phyloP scores from a whole-genome alignment of 257 asterid genomes.

The Vinca minor region DNA sequence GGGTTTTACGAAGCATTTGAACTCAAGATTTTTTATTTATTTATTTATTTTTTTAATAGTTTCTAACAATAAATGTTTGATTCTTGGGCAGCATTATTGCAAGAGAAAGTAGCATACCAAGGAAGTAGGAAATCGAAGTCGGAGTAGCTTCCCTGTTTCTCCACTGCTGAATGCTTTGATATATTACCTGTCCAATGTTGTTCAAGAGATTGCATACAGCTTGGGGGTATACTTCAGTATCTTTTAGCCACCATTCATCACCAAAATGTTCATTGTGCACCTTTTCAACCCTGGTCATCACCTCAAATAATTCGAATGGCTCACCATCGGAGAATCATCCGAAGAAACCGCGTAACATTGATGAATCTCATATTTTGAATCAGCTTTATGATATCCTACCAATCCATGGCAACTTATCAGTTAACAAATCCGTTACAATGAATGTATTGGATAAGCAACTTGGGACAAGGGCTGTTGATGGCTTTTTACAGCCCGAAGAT shows the following conservation, averaged over 20 bases:
- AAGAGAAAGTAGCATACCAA: not conserved
- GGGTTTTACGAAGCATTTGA: too few species aligned
- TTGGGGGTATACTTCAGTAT: constrained; percentile 4
- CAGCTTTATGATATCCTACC: constrained; percentile 22
- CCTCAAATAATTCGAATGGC: constrained; percentile 6
- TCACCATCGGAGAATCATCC: not conserved
- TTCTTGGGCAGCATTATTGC: not conserved
- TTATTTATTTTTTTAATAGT: not conserved
- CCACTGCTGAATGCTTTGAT: not conserved
- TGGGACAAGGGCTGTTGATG: constrained; percentile 33
- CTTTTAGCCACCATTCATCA: not conserved
- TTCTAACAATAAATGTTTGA: not conserved
- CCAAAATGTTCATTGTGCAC: constrained; percentile 1
- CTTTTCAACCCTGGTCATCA: constrained; percentile 23
- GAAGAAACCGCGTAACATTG: constrained; percentile 4
- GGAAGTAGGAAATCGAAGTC: not conserved
- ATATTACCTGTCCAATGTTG: constrained; percentile 4
- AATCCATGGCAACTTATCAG: constrained; percentile 16
- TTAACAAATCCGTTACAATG: constrained; percentile 14
- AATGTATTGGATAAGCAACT: constrained; percentile 14
- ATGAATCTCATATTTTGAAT: constrained; percentile 48
- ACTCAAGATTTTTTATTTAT: too few species aligned
- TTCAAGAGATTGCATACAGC: constrained; percentile 4
- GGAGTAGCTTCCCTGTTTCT: not conserved
- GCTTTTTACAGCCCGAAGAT: constrained; percentile 60